Evolutionary conservation across 805 yeast genomes (phyloP), one percentile per base, ranked within the genome.

Genomic region (Pichia ethanolica): DNA sequence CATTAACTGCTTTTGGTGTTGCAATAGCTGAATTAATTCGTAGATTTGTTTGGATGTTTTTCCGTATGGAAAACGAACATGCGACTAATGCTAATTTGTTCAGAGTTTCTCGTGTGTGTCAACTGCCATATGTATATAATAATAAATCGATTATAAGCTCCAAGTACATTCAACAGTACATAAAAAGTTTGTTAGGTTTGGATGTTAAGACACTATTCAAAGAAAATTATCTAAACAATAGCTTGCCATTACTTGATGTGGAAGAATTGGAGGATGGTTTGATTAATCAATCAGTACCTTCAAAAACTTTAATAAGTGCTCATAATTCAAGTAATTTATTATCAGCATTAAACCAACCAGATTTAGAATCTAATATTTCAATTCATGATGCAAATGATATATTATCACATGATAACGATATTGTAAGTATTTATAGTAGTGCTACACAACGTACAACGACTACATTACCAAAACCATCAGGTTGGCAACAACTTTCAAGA

Each of bases 11-110:
- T 62, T 90, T 91, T 61, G 72, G 78, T 42, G 80, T 93, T 44
- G 96, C 96, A 0, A 56, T 86, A 32, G 86, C 93, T 1, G 99
- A 93, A 65, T 65, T 89, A 2, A 35, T 85, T 4, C 76, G 99
- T 61, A 73, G 99, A 62, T 85, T 88, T 57, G 69, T 91, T 13
- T 93, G 99, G 99, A 73, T 88, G 10, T 77, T 86, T 45, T 83
- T 93, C 71, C 82, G 99, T 69, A 84, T 93, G 77, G 99, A 93
- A 59, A 93, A 93, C 65, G 98, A 93, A 66, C 99, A 93, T 65
- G 83, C 90, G 42, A 82, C 97, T 0, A 91, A 91, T 63, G 96
- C 89, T 7, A 81, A 80, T 48, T 68, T 89, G 42, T 86, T 83
- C 66, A 76, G 95, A 56, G 97, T 97, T 0, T 83, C 95, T 8